Percentiles rank a stretch among this genome's conserved stretches.
Conservation (phyloP, 78 protist genomes). For the Protostelium mycophagum region DNA sequence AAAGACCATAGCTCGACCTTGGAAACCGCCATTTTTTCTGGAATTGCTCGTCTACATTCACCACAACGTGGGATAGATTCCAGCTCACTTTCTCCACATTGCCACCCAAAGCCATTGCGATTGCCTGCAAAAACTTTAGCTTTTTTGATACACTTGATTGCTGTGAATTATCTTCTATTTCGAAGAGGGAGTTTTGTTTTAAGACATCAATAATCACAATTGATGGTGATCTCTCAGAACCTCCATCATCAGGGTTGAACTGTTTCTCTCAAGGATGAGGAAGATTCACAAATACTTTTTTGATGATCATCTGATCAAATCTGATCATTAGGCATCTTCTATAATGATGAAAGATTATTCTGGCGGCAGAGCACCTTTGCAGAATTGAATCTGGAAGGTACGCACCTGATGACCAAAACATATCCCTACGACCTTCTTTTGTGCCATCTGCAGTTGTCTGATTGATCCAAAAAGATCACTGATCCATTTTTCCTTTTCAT, state of each 20-base stretch:
- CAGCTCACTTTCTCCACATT: neutral
- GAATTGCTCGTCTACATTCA: neutral
- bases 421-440: conserved; percentile 45
- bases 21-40: neutral
- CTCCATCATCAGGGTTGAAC: too few species aligned
- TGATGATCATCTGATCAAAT: too few species aligned
- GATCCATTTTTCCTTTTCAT: conserved; percentile 37
- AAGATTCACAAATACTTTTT: too few species aligned
- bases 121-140: neutral
- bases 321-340: too few species aligned
- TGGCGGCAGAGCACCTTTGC: too few species aligned
- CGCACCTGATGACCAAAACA: conserved; percentile 57
- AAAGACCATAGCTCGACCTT: neutral
- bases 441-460: conserved; percentile 8
- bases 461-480: conserved; percentile 1
- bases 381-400: too few species aligned
- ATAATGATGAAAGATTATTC: neutral
- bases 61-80: neutral
- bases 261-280: too few species aligned
- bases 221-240: too few species aligned
- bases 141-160: too few species aligned
- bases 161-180: neutral
- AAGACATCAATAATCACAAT: too few species aligned
- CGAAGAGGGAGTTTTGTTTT: neutral
- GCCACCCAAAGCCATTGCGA: neutral